Conservation (phyloP, 768 basidiomycete species). For the Mrakia frigida region DNA sequence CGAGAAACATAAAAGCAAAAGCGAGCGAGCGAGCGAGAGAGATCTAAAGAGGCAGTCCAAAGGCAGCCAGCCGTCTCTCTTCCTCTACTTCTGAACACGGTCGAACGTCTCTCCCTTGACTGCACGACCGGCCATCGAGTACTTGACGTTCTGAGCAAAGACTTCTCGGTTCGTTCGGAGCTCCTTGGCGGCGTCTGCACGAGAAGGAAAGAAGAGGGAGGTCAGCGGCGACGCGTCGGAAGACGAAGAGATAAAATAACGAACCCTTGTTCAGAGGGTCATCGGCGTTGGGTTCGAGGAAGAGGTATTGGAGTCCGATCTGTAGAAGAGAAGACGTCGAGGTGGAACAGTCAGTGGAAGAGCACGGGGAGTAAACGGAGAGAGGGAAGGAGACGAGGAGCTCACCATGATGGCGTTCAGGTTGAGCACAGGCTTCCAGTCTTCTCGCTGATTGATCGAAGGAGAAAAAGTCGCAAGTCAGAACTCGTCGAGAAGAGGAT, state of each 20-base stretch:
- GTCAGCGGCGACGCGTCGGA: neutral
- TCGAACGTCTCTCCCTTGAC: conserved; percentile 78
- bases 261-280: conserved; percentile 97
- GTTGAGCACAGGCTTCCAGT: conserved; percentile 99
- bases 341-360: neutral
- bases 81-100: conserved; percentile 50
- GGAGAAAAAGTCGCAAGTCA: neutral
- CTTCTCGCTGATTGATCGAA: conserved; percentile 63
- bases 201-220: neutral
- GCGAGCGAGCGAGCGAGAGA: neutral
- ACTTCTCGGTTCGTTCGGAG: conserved; percentile 79
- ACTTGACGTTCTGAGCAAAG: conserved; percentile 79
- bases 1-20: neutral
- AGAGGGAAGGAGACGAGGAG: neutral
- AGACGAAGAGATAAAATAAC: conserved; percentile 36
- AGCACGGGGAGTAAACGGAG: neutral
- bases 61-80: neutral
- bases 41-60: neutral
- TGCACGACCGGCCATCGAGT: conserved; percentile 72
- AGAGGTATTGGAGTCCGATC: conserved; percentile 85
- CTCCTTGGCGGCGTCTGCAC: conserved; percentile 88
- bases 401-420: conserved; percentile 92
- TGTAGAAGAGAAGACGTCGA: neutral
- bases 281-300: conserved; percentile 97
- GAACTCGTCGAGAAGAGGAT: neutral